Evolutionary conservation across 1,284 basidiomycete species (phyloP).

Genomic region (Marasmius fiardii): DNA sequence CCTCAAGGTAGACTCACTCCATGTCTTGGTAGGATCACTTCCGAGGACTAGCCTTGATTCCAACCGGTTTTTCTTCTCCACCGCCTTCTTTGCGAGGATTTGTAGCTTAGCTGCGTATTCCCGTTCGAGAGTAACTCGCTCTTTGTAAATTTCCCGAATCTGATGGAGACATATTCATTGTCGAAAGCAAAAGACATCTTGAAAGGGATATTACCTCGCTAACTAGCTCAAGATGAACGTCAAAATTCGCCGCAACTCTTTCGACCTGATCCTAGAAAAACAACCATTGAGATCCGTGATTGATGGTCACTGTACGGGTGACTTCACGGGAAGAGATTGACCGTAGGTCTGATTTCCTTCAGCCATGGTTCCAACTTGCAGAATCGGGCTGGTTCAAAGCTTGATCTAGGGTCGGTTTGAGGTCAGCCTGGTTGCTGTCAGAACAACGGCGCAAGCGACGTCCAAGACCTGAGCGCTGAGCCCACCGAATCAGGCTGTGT

Average conservation of each 20-base stretch:
- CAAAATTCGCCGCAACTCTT: constrained; percentile 46
- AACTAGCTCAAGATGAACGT: constrained; percentile 62
- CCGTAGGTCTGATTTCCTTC: constrained; percentile 37
- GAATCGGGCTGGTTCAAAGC: not conserved
- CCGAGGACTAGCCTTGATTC: constrained; percentile 57
- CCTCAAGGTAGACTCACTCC: constrained; percentile 48
- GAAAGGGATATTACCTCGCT: constrained; percentile 46
- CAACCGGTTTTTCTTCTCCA: constrained; percentile 66
- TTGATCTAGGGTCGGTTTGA: not conserved
- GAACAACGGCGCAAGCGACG: not conserved
- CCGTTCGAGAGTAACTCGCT: constrained; percentile 63
- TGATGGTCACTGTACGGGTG: not conserved
- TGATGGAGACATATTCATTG: constrained; percentile 23
- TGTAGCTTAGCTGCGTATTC: constrained; percentile 75
- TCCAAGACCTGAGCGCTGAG: too few species aligned
- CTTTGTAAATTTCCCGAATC: constrained; percentile 70
- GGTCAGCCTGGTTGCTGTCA: not conserved
- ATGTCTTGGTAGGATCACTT: constrained; percentile 61
- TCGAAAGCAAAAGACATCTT: constrained; percentile 1
- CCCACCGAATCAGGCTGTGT: too few species aligned
- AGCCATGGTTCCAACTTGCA: constrained; percentile 7
- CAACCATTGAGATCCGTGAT: constrained; percentile 9
- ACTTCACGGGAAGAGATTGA: constrained; percentile 44
- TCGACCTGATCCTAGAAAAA: constrained; percentile 56
- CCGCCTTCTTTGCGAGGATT: constrained; percentile 58